These are phyloP conservation scores for Phialophora chinensis DNA, from an alignment of 2,329 filamentous ascomycete species.

Conservation along the genomic window DNA sequence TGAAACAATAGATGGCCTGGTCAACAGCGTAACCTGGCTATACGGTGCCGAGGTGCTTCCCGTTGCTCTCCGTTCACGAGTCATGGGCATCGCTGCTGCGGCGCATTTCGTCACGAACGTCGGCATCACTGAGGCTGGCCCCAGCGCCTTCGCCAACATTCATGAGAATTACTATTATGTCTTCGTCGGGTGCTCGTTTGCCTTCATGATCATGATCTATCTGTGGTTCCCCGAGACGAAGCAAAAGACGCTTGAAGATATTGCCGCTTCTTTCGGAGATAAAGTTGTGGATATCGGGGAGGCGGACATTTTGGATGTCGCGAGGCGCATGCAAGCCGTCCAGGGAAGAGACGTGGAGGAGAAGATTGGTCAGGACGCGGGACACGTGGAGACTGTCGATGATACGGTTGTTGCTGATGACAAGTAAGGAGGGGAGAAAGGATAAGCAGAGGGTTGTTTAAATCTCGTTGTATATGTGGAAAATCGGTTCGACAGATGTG, in stretches of 20 bases:
- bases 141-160: constrained; percentile 62
- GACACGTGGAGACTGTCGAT: too few relatives aligned
- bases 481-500: too few relatives aligned
- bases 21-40: constrained; percentile 76
- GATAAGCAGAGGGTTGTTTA: too few relatives aligned
- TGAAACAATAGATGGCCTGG: constrained; percentile 14
- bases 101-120: constrained; percentile 74
- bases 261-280: constrained; percentile 57
- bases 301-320: constrained; percentile 33
- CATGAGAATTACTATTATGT: constrained; percentile 50
- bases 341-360: too few relatives aligned
- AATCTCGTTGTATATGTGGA: too few relatives aligned
- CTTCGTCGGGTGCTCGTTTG: constrained; percentile 58
- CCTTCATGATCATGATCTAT: constrained; percentile 61
- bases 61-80: constrained; percentile 82
- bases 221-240: constrained; percentile 58
- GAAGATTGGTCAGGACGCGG: too few relatives aligned
- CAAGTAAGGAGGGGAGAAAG: too few relatives aligned
- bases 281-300: constrained; percentile 45
- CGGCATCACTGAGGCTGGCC: constrained; percentile 58
- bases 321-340: too few relatives aligned
- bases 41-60: constrained; percentile 83
- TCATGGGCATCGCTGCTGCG: constrained; percentile 82
- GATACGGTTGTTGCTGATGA: too few relatives aligned
- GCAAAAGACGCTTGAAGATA: constrained; percentile 45